Evolutionary conservation across 257 asterid species (phyloP).

Genomic region (Gardenia jasminoides): DNA sequence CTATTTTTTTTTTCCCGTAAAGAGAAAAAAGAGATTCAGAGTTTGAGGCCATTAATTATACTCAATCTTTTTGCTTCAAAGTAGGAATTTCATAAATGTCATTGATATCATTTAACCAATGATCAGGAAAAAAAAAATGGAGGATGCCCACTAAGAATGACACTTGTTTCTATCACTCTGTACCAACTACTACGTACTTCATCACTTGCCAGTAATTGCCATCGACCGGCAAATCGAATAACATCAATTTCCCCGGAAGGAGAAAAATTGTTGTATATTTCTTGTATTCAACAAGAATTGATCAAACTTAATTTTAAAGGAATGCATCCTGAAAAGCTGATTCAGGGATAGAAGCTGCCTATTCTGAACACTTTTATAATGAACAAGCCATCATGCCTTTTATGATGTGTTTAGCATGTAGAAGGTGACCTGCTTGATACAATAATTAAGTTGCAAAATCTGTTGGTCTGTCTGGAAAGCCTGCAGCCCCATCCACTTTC

Average conservation of each 20-base stretch:
- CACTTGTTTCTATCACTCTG: neutral
- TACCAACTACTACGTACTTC: neutral
- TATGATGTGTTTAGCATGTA: conserved; percentile 9
- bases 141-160: neutral
- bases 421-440: neutral
- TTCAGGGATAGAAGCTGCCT: neutral
- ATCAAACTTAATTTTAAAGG: neutral
- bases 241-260: neutral
- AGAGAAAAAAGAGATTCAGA: too few species aligned
- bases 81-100: neutral
- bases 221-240: neutral
- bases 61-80: neutral
- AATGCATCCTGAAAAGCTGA: neutral
- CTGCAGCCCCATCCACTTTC: neutral
- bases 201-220: neutral
- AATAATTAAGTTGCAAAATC: conserved; percentile 5
- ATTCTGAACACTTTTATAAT: neutral
- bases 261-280: neutral
- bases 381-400: neutral
- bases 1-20: neutral
- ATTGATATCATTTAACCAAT: neutral
- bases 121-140: too few species aligned
- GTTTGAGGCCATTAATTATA: neutral
- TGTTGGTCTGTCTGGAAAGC: conserved; percentile 8
- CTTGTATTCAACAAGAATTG: neutral